These are phyloP conservation scores for Schwanniomyces yamadae DNA, from an alignment of 805 yeast species.

Conservation along the genomic window DNA sequence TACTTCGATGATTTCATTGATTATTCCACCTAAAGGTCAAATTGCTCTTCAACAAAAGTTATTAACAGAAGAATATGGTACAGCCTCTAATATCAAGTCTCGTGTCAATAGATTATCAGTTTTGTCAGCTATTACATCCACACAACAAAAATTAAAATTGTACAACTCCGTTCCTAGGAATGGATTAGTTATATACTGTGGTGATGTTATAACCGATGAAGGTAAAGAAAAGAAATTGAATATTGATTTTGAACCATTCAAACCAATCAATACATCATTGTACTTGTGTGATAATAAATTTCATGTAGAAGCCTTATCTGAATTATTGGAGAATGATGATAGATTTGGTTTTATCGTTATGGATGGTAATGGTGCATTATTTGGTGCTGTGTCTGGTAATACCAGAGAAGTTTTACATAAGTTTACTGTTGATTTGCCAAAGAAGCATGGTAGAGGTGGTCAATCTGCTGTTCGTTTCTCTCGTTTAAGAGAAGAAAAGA, in stretches of 20 bases:
- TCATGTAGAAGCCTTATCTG: conserved; percentile 95
- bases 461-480: conserved; percentile 99
- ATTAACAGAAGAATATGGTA: conserved; percentile 98
- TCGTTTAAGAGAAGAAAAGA: conserved; percentile 97
- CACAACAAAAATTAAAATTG: conserved; percentile 92
- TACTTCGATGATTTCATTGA: conserved; percentile 96
- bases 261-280: conserved; percentile 94
- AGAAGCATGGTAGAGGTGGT: conserved; percentile 99
- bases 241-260: conserved; percentile 97
- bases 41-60: conserved; percentile 82
- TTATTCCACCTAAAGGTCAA: conserved; percentile 95
- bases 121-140: conserved; percentile 93
- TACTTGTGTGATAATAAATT: conserved; percentile 97
- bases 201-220: conserved; percentile 95
- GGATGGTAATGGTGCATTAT: conserved; percentile 99
- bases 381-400: conserved; percentile 94
- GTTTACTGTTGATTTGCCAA: conserved; percentile 94
- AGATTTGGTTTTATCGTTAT: conserved; percentile 95
- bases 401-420: conserved; percentile 95
- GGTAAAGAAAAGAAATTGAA: conserved; percentile 97
- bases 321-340: conserved; percentile 91
- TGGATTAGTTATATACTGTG: conserved; percentile 96
- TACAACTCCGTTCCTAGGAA: conserved; percentile 89
- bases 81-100: conserved; percentile 96
- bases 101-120: conserved; percentile 96